Evolutionary conservation across 352 stramenopile species (phyloP).

Genomic region (Pythium aphanidermatum): DNA sequence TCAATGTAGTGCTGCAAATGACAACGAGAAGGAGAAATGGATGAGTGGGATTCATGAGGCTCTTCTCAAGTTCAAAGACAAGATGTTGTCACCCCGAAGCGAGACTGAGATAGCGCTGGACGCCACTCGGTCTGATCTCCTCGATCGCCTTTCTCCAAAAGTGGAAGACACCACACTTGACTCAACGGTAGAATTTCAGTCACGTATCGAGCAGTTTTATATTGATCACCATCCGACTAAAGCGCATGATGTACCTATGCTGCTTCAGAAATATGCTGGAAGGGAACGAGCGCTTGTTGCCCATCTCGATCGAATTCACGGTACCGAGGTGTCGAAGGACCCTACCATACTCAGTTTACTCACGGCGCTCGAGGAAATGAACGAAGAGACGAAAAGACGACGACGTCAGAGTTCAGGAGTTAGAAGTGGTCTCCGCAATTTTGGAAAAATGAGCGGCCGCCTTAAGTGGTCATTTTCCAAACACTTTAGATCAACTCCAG

Average conservation of each 20-base stretch:
- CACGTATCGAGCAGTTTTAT: conserved; percentile 46
- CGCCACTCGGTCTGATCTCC: background rate
- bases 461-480: conserved; percentile 25
- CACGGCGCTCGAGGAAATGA: conserved; percentile 5
- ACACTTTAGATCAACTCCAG: background rate
- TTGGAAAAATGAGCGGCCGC: conserved; percentile 34
- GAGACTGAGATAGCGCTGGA: conserved; percentile 18
- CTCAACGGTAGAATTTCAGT: background rate
- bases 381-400: background rate
- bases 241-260: conserved; percentile 46
- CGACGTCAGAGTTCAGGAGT: conserved; percentile 24
- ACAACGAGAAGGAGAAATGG: conserved; percentile 63
- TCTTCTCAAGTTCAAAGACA: conserved; percentile 33
- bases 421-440: conserved; percentile 31
- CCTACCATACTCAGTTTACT: conserved; percentile 26
- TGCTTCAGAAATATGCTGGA: conserved; percentile 37
- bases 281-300: conserved; percentile 48
- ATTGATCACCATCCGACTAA: conserved; percentile 55
- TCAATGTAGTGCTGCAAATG: conserved; percentile 57
- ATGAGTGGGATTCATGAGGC: conserved; percentile 47
- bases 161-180: background rate
- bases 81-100: conserved; percentile 17
- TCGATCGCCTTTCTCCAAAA: too few relatives aligned
- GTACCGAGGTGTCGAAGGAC: conserved; percentile 34
- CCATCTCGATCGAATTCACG: conserved; percentile 68